Conservation (phyloP, 2,329 filamentous ascomycete species). For the Pleoardoris graminearum region DNA sequence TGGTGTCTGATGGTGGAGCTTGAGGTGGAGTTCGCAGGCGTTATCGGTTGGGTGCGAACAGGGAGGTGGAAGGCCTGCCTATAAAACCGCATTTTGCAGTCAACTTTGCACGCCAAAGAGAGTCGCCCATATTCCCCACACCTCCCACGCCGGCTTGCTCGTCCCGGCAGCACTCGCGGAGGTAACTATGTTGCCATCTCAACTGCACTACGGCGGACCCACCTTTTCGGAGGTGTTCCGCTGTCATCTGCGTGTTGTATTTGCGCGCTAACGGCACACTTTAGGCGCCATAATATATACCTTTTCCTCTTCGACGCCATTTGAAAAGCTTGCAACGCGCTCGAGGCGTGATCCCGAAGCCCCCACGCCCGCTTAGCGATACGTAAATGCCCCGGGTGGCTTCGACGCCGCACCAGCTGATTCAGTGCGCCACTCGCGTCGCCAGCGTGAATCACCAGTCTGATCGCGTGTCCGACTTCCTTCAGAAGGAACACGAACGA, state of each 20-base stretch:
- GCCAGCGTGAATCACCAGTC: no score
- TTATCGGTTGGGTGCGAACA: conserved; percentile 1
- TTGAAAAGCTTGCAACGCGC: background rate
- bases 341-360: background rate
- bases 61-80: conserved; percentile 28
- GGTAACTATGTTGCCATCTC: conserved; percentile 9
- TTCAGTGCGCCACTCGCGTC: no score
- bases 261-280: no score
- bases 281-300: no score
- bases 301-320: no score
- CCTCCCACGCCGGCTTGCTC: conserved; percentile 6
- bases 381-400: no score
- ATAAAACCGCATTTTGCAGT: conserved; percentile 24
- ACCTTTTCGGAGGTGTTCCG: no score
- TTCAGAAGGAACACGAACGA: no score
- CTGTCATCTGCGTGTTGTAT: no score
- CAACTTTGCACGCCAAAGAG: conserved; percentile 2
- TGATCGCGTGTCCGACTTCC: no score
- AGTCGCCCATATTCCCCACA: conserved; percentile 8
- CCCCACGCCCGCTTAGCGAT: background rate
- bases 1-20: conserved; percentile 19
- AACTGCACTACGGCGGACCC: background rate
- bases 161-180: conserved; percentile 4
- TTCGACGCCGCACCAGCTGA: no score
- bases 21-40: conserved; percentile 19